These are phyloP conservation scores for Penicillium sp. DNA, from an alignment of 2,329 filamentous ascomycete species.

Conservation along the genomic window DNA sequence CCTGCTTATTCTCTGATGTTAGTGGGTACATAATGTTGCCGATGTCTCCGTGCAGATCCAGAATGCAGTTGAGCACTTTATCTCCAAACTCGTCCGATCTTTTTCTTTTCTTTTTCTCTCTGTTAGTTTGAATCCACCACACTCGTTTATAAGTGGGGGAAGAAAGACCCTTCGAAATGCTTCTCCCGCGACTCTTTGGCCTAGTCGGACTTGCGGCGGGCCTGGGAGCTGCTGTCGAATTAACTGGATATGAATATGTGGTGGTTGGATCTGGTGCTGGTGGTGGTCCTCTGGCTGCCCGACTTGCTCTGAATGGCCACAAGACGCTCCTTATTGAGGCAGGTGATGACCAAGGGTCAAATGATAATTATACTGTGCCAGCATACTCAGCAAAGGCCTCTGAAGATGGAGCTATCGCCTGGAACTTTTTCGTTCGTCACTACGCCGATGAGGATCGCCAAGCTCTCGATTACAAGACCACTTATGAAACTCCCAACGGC, in stretches of 20 bases:
- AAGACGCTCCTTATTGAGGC: slow-evolving; percentile 44
- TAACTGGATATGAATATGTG: slow-evolving; percentile 44
- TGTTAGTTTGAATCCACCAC: background rate
- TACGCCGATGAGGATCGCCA: slow-evolving; percentile 35
- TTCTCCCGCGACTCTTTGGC: slow-evolving; percentile 3
- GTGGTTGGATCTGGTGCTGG: slow-evolving; percentile 43
- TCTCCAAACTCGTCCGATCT: background rate
- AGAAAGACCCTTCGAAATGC: slow-evolving; percentile 1
- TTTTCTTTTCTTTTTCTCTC: background rate
- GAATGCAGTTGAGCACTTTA: background rate
- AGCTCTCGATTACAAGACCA: slow-evolving; percentile 41
- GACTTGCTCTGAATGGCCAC: slow-evolving; percentile 40
- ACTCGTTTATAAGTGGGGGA: background rate
- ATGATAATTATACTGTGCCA: slow-evolving; percentile 34
- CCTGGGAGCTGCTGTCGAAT: slow-evolving; percentile 21
- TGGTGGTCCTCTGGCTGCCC: slow-evolving; percentile 41
- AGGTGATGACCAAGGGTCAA: slow-evolving; percentile 40
- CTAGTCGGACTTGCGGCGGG: slow-evolving; percentile 11
- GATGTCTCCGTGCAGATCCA: background rate
- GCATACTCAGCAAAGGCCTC: slow-evolving; percentile 33
- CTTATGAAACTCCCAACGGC: slow-evolving; percentile 51
- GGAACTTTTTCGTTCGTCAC: slow-evolving; percentile 44
- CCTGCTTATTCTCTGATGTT: too few species aligned
- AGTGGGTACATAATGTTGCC: background rate
- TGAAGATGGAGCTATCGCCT: slow-evolving; percentile 34